phyloP scores from a whole-genome alignment of 148 eudicot species.

The Cornus suecica region DNA sequence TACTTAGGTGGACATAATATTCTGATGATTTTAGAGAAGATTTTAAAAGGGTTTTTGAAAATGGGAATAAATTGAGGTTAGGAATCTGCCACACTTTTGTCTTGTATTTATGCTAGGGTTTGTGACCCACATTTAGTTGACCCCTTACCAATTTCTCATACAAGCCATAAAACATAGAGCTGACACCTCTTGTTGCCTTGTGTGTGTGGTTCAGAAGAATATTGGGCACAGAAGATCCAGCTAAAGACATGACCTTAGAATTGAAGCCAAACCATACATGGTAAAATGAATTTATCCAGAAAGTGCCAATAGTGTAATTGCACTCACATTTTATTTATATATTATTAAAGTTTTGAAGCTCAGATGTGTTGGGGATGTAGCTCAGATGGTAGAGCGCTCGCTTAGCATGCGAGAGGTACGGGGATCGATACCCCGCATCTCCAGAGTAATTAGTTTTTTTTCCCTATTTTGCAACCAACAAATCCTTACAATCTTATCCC shows the following conservation, averaged over 20 bases:
- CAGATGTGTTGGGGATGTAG: conserved; percentile 66
- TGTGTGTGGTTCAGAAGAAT: not conserved
- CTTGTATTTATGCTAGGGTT: not conserved
- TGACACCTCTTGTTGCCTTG: not conserved
- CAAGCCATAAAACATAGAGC: not conserved
- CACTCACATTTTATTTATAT: too few relatives aligned
- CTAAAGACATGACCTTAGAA: not conserved
- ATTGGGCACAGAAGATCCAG: not conserved
- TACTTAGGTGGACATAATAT: not conserved
- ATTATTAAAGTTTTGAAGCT: too few relatives aligned
- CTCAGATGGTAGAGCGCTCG: conserved; percentile 99
- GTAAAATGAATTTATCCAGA: not conserved
- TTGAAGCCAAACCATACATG: not conserved
- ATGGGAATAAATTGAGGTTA: not conserved
- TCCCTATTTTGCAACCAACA: too few relatives aligned
- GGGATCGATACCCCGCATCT: conserved; percentile 99
- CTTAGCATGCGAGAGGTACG: conserved; percentile 99
- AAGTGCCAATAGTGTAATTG: not conserved
- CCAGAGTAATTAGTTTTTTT: too few relatives aligned
- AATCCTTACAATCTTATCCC: too few relatives aligned
- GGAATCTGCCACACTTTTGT: not conserved
- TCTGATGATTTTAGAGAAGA: not conserved
- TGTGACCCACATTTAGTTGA: not conserved
- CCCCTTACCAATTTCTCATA: not conserved
- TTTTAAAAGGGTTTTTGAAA: not conserved